These are phyloP conservation scores for Stagonosporopsis cucurbitacearum DNA, from an alignment of 2,329 filamentous ascomycete genomes.

Conservation along the genomic window DNA sequence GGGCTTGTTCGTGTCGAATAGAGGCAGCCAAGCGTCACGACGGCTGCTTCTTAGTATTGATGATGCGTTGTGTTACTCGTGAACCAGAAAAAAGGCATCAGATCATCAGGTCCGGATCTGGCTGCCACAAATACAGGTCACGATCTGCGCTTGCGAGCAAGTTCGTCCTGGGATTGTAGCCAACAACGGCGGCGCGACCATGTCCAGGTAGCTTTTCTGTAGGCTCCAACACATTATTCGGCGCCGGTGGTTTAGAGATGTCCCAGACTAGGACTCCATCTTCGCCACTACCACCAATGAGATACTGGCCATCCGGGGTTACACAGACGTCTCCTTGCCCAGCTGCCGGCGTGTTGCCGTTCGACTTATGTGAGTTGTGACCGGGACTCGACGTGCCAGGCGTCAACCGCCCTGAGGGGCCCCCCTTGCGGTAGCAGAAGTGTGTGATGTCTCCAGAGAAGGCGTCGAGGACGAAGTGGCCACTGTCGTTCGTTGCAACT, in stretches of 20 bases:
- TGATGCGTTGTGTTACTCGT: not conserved
- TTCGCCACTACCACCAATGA: slow-evolving; percentile 77
- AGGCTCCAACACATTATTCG: slow-evolving; percentile 68
- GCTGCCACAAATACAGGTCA: slow-evolving; percentile 64
- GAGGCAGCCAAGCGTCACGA: not conserved
- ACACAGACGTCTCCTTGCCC: slow-evolving; percentile 82
- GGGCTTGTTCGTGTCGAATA: not conserved
- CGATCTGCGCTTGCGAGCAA: slow-evolving; percentile 89
- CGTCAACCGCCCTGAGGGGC: slow-evolving; percentile 54
- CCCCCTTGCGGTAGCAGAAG: slow-evolving; percentile 64
- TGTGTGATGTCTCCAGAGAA: slow-evolving; percentile 83
- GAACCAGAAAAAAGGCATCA: slow-evolving; percentile 16
- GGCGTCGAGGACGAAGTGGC: slow-evolving; percentile 92
- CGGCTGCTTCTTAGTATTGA: not conserved
- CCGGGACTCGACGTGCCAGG: slow-evolving; percentile 54
- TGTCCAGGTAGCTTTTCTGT: slow-evolving; percentile 67
- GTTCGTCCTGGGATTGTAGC: slow-evolving; percentile 91
- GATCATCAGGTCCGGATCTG: slow-evolving; percentile 53
- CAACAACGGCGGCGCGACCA: slow-evolving; percentile 73
- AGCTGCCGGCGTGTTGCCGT: slow-evolving; percentile 42
- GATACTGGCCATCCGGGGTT: slow-evolving; percentile 85
- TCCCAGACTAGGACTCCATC: slow-evolving; percentile 89
- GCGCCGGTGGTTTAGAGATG: slow-evolving; percentile 59
- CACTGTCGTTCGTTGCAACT: slow-evolving; percentile 79
- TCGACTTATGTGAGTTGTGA: slow-evolving; percentile 58